Conservation (phyloP, 1,284 basidiomycete species). For the Cryptococcus deneoformans region DNA sequence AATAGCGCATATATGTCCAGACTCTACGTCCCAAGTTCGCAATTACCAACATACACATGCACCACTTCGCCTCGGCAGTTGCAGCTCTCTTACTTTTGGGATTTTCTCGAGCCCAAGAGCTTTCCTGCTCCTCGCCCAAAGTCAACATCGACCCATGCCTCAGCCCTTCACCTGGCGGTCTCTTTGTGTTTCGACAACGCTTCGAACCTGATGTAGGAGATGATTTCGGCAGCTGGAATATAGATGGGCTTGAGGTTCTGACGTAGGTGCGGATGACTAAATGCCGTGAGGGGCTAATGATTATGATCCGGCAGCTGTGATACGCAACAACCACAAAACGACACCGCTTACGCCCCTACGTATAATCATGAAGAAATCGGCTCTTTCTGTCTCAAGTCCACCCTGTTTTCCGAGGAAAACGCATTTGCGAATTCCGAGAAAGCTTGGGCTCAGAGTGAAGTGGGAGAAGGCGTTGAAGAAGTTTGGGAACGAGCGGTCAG, state of each 20-base stretch:
- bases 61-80: too few relatives aligned
- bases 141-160: slow-evolving; percentile 32
- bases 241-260: slow-evolving; percentile 43
- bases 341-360: slow-evolving; percentile 16
- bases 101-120: slow-evolving; percentile 4
- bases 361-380: slow-evolving; percentile 44
- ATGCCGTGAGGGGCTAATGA: neutral
- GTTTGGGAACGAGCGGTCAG: slow-evolving; percentile 46
- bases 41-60: too few relatives aligned
- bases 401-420: slow-evolving; percentile 26
- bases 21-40: too few relatives aligned
- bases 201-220: slow-evolving; percentile 44
- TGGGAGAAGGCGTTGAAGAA: slow-evolving; percentile 50
- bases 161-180: slow-evolving; percentile 36
- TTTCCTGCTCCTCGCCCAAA: slow-evolving; percentile 29
- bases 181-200: slow-evolving; percentile 43
- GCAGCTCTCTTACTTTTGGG: neutral
- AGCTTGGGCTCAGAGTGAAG: slow-evolving; percentile 47
- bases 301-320: slow-evolving; percentile 18
- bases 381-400: slow-evolving; percentile 31
- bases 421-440: slow-evolving; percentile 32
- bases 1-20: too few relatives aligned
- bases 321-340: slow-evolving; percentile 8
- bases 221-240: slow-evolving; percentile 45
- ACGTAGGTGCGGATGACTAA: slow-evolving; percentile 25